These are phyloP conservation scores for Lasiodiplodia hormozganensis DNA, from an alignment of 2,329 filamentous ascomycete genomes.

Conservation along the genomic window DNA sequence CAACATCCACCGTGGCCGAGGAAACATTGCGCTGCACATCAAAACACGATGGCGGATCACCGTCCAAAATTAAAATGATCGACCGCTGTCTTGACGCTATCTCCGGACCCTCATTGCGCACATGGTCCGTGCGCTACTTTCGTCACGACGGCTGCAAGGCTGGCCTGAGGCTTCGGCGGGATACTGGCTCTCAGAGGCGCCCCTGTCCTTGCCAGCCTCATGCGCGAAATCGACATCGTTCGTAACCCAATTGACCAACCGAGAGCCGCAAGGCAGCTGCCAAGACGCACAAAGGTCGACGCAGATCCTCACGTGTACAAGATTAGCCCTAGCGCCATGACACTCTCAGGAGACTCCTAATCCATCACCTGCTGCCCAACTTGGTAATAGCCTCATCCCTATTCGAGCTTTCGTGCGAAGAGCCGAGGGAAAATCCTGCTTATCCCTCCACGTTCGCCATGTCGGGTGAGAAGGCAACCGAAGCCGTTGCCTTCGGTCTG, in stretches of 20 bases:
- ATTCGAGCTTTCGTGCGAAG: constrained; percentile 9
- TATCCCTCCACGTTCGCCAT: background rate
- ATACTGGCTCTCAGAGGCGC: background rate
- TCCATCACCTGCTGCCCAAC: background rate
- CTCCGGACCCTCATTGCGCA: constrained; percentile 1
- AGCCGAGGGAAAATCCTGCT: background rate
- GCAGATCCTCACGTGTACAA: constrained; percentile 15
- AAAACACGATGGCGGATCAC: background rate
- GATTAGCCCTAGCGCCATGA: constrained; percentile 13
- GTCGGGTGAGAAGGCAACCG: background rate
- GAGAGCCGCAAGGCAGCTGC: background rate
- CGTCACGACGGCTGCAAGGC: background rate
- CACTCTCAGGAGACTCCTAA: constrained; percentile 7
- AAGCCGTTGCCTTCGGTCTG: background rate
- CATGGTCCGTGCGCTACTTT: background rate
- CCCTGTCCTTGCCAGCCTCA: background rate
- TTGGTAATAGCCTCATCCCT: constrained; percentile 15
- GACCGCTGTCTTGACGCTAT: background rate
- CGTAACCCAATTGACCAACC: background rate
- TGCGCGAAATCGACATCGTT: background rate
- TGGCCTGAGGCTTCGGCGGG: background rate
- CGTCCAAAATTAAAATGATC: constrained; percentile 15
- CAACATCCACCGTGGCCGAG: background rate
- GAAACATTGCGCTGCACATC: background rate
- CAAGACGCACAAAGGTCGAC: background rate